phyloP scores from a whole-genome alignment of 2,329 filamentous ascomycete species.

The Fusarium sp. region DNA sequence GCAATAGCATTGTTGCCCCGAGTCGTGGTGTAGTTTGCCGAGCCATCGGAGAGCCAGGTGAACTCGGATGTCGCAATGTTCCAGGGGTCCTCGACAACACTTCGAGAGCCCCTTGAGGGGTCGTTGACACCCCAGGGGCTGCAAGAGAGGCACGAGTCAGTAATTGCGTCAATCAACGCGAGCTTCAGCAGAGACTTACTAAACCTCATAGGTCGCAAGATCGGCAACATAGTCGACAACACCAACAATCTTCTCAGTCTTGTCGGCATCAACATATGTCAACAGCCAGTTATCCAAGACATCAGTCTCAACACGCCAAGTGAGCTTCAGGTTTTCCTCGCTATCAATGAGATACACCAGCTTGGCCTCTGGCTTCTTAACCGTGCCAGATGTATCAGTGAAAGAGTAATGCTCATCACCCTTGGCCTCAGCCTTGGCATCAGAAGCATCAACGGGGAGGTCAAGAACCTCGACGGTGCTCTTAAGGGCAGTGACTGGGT shows the following conservation, averaged over 20 bases:
- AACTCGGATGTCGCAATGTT: slow-evolving; percentile 60
- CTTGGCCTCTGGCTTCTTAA: slow-evolving; percentile 65
- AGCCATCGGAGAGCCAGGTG: slow-evolving; percentile 65
- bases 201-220: slow-evolving; percentile 65
- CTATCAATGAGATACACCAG: slow-evolving; percentile 66
- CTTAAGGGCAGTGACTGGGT: slow-evolving; percentile 59
- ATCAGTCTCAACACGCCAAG: slow-evolving; percentile 71
- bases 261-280: slow-evolving; percentile 66
- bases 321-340: slow-evolving; percentile 60
- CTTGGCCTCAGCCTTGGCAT: slow-evolving; percentile 44
- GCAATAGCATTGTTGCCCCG: slow-evolving; percentile 71
- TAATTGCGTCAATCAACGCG: no score
- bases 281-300: slow-evolving; percentile 69
- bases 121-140: slow-evolving; percentile 66
- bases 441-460: slow-evolving; percentile 47
- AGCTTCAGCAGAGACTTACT: slow-evolving; percentile 34
- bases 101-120: slow-evolving; percentile 61
- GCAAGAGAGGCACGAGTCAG: not conserved
- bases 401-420: slow-evolving; percentile 54
- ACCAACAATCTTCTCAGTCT: slow-evolving; percentile 61
- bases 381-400: slow-evolving; percentile 61
- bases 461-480: slow-evolving; percentile 51
- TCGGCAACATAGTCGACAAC: slow-evolving; percentile 70
- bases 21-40: slow-evolving; percentile 62
- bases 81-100: slow-evolving; percentile 62